Conservation (phyloP, 768 basidiomycete genomes). For the Kwoniella sp. region DNA sequence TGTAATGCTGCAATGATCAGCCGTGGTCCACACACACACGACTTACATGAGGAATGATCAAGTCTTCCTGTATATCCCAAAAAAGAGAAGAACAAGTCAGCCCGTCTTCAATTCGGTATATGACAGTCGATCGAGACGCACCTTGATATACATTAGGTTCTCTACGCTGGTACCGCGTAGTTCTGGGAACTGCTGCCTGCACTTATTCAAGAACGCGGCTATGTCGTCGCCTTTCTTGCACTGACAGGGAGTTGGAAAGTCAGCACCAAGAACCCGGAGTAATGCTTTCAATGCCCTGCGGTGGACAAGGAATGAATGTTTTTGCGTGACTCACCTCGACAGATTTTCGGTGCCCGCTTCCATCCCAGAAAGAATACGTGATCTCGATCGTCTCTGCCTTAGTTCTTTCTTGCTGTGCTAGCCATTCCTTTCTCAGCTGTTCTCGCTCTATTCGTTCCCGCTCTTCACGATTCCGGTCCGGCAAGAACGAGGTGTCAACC, state of each 20-base stretch:
- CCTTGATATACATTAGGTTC: slow-evolving; percentile 98
- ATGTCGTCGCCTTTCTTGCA: slow-evolving; percentile 97
- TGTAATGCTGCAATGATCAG: slow-evolving; percentile 74
- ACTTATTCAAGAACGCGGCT: slow-evolving; percentile 84
- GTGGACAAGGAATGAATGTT: too few species aligned
- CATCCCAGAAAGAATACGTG: slow-evolving; percentile 97
- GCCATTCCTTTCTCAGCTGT: slow-evolving; percentile 84
- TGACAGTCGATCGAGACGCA: slow-evolving; percentile 55
- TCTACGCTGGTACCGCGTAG: slow-evolving; percentile 85
- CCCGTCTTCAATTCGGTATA: too few species aligned
- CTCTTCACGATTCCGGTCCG: slow-evolving; percentile 96
- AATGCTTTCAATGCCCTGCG: too few species aligned
- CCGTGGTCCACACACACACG: not conserved
- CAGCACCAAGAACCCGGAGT: not conserved
- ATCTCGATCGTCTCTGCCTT: slow-evolving; percentile 80
- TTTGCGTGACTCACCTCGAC: slow-evolving; percentile 67
- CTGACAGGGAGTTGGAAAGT: slow-evolving; percentile 59
- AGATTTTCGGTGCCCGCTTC: slow-evolving; percentile 90
- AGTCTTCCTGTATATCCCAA: slow-evolving; percentile 74
- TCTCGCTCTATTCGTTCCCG: slow-evolving; percentile 86
- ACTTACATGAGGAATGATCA: slow-evolving; percentile 92
- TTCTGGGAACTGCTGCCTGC: slow-evolving; percentile 88
- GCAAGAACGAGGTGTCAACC: slow-evolving; percentile 96
- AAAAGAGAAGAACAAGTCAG: not conserved
- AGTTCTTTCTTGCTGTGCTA: slow-evolving; percentile 69